These are phyloP conservation scores for Pythium biforme DNA, from an alignment of 352 stramenopile species.

Conservation along the genomic window DNA sequence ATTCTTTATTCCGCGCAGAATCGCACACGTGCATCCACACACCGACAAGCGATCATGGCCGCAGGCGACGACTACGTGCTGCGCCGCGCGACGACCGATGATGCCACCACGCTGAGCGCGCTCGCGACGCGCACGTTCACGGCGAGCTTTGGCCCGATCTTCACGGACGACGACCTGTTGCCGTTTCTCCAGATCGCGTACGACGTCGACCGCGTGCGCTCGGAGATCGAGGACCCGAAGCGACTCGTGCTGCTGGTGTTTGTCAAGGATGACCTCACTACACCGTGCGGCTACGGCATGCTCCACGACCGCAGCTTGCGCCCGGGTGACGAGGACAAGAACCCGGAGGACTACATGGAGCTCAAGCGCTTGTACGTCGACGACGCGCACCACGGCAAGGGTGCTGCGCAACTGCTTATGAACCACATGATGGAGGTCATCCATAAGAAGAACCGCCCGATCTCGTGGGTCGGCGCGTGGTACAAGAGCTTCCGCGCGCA, in stretches of 20 bases:
- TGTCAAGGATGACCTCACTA: neutral
- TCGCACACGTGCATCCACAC: too few species aligned
- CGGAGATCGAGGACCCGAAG: slow-evolving; percentile 25
- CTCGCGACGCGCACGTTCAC: slow-evolving; percentile 33
- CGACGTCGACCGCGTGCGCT: slow-evolving; percentile 22
- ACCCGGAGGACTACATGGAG: slow-evolving; percentile 26
- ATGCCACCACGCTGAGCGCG: slow-evolving; percentile 24
- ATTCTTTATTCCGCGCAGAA: too few species aligned
- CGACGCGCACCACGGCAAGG: slow-evolving; percentile 29
- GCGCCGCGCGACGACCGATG: slow-evolving; percentile 21
- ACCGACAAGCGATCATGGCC: too few species aligned
- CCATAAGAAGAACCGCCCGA: slow-evolving; percentile 19
- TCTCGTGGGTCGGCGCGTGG: slow-evolving; percentile 34
- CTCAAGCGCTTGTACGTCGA: slow-evolving; percentile 38
- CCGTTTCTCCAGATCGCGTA: slow-evolving; percentile 22
- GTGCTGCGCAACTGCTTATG: slow-evolving; percentile 30
- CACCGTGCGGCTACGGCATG: slow-evolving; percentile 31
- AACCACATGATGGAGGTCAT: slow-evolving; percentile 27
- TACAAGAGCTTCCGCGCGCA: slow-evolving; percentile 33
- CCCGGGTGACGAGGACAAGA: slow-evolving; percentile 21
- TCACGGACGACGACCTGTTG: slow-evolving; percentile 23
- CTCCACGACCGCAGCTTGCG: slow-evolving; percentile 26
- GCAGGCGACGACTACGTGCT: neutral
- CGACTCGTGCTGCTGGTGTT: slow-evolving; percentile 30
- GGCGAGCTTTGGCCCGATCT: slow-evolving; percentile 26